Evolutionary conservation across 1,284 basidiomycete genomes (phyloP), one percentile per base, ranked within the genome.

Genomic region (Trichosporon sp.): DNA sequence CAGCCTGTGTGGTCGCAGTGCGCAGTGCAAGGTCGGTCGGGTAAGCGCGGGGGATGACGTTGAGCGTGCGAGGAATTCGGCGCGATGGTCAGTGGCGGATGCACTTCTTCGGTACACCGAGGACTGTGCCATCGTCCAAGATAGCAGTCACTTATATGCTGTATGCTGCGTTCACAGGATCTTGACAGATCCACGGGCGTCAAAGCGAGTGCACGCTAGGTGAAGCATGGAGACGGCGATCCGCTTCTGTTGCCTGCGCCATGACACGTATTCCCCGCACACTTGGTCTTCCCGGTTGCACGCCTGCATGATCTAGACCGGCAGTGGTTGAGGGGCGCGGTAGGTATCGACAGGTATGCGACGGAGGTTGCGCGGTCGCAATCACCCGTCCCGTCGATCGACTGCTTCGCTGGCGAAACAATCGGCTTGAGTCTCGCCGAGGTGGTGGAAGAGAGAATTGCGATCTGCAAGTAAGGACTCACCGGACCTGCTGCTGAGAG

Each of bases 401-500:
- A n/a, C 40, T n/a, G 40, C 40, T 44, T 21, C 19, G 5, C 8
- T 9, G n/a, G 19, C 40, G 23, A 52, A 52, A 52, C 46, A 52
- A 19, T 27, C 46, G 27, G 5, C 25, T 27, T 52, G 46, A 13
- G 46, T 14, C 25, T 52, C 46, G 49, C 49, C 40, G 19, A 44
- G 23, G 40, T 31, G 10, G 52, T 7, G 32, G 31, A 7, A n/a
- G 49, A 10, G 49, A 16, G 29, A 27, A 58, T 34, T n/a, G 32
- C 33, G 32, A 32, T 33, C 10, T n/a, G 32, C 33, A 21, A 32
- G 19, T 4, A 56, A 8, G n/a, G 19, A 60, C 66, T 10, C 34
- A 63, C 66, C 66, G 62, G 29, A 62, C 56, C n/a, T 54, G 49
- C 49, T 54, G 49, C 49, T 54, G 31, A 1, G 64, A 44, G 27